phyloP scores from a whole-genome alignment of 805 yeast genomes.

The Hanseniaspora clermontiae region DNA sequence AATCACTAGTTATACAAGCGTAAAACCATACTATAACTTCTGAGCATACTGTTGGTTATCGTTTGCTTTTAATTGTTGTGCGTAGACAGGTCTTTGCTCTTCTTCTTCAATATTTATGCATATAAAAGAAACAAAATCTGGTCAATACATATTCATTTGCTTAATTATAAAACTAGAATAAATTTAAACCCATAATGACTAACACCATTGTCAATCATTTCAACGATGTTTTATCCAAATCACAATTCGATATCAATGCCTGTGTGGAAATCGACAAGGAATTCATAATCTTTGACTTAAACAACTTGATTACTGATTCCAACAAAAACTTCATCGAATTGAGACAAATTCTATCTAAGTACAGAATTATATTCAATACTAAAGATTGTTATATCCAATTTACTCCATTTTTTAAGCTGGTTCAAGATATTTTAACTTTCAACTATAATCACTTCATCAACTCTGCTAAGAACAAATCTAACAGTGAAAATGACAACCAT shows the following conservation, averaged over 20 bases:
- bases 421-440: constrained; percentile 5
- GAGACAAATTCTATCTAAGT: not conserved
- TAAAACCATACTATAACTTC: no score
- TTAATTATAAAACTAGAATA: no score
- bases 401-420: constrained; percentile 4
- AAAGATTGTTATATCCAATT: not conserved
- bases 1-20: no score
- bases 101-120: no score
- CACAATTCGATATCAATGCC: not conserved
- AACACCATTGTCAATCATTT: not conserved
- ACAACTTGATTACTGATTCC: not conserved
- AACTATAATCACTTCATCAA: constrained; percentile 1
- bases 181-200: not conserved
- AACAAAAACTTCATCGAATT: not conserved
- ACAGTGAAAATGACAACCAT: not conserved
- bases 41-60: no score
- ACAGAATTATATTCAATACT: not conserved
- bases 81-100: no score
- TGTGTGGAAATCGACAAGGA: not conserved
- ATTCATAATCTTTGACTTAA: not conserved
- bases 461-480: not conserved
- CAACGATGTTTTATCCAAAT: not conserved
- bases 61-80: no score
- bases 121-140: no score
- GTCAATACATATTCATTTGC: no score